Conservation (phyloP, 306 rosid genomes). For the Corylus heterophylla region DNA sequence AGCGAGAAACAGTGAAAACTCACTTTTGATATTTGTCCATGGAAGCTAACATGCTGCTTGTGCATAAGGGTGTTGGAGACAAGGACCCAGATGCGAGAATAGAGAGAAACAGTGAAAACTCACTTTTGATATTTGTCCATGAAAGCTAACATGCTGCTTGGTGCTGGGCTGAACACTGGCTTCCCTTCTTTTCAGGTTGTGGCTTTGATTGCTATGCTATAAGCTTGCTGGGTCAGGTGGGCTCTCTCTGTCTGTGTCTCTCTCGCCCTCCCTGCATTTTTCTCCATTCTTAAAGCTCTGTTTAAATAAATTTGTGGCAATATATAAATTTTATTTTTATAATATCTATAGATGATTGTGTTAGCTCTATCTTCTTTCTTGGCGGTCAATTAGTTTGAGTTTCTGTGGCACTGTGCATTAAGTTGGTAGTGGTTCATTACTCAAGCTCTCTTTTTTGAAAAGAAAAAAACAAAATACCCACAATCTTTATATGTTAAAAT, state of each 20-base stretch:
- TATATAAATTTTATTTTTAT: too few relatives aligned
- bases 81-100: constrained; percentile 13
- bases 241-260: background rate
- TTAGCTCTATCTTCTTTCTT: background rate
- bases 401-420: background rate
- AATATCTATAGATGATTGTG: background rate
- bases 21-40: constrained; percentile 80
- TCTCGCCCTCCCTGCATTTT: constrained; percentile 9
- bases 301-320: too few relatives aligned
- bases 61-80: constrained; percentile 50
- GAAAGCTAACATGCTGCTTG: constrained; percentile 98
- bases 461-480: background rate
- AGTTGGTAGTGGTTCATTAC: background rate
- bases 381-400: background rate
- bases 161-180: constrained; percentile 87
- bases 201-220: constrained; percentile 78
- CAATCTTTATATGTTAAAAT: background rate
- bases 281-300: background rate
- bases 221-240: constrained; percentile 82
- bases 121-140: constrained; percentile 80
- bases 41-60: constrained; percentile 98
- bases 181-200: constrained; percentile 77
- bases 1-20: constrained; percentile 6
- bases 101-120: constrained; percentile 9
- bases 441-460: background rate